phyloP scores from a whole-genome alignment of 495 filamentous ascomycete genomes.

The Xylaria scruposa region DNA sequence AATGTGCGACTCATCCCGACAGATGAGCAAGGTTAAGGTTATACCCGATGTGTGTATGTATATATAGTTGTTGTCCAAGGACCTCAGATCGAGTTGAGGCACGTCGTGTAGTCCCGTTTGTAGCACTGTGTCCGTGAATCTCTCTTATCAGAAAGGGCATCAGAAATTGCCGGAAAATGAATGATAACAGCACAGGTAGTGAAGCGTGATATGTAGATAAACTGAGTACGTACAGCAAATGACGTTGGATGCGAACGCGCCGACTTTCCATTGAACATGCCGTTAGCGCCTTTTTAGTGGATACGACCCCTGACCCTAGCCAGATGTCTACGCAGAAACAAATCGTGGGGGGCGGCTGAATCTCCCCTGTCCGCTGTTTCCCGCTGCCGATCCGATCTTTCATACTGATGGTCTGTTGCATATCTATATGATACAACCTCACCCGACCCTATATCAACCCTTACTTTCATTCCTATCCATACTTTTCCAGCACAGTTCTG shows the following conservation, averaged over 20 bases:
- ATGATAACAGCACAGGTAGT: no score
- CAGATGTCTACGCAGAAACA: background rate
- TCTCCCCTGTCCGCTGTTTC: background rate
- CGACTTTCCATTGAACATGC: background rate
- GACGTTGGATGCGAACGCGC: conserved; percentile 17
- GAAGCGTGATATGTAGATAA: no score
- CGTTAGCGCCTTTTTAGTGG: conserved; percentile 17
- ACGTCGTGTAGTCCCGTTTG: no score
- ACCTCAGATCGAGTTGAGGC: no score
- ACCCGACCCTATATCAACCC: background rate
- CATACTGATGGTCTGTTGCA: background rate
- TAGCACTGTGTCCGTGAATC: no score
- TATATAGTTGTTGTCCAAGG: no score
- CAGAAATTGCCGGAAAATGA: no score
- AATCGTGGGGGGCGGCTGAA: conserved; percentile 17
- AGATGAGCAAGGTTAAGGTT: conserved; percentile 1
- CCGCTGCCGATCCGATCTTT: background rate
- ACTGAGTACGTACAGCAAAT: no score
- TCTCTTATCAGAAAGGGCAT: no score
- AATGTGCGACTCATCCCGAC: conserved; percentile 72
- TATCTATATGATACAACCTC: background rate
- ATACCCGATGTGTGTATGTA: background rate
- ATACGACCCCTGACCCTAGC: background rate
- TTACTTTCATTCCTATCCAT: background rate
- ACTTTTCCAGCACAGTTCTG: background rate